Base-by-base conservation (phyloP, 371 early-diverging fungal genomes). In the Umbelopsis sp. region DNA sequence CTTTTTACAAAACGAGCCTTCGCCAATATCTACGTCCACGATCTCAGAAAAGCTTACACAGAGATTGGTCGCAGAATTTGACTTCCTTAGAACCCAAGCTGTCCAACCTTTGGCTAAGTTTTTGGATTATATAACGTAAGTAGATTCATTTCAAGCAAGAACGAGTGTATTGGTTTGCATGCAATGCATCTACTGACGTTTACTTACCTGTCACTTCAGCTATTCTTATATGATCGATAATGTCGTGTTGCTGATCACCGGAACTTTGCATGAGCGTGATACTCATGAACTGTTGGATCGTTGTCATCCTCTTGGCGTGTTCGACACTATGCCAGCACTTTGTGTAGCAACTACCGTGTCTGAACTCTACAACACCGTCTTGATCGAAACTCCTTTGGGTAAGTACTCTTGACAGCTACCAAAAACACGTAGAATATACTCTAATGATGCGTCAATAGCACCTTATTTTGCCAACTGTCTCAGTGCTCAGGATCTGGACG, bases 201-300 rank as follows among this genome's bases (percentile, higher is more conserved):
- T 9, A 22, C 29, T 14, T 5, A 18, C 11, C 50, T 32, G 69
- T 52, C 48, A 2, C 18, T 65, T 24, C 72, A 96, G 97, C n/a
- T 97, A 97, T 74, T 92, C 91, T 48, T 99, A 98, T 77, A 98
- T 98, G 99, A 99, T 99, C 71, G 99, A 99, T 82, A 99, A 99
- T 79, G 96, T 98, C 63, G 96, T 99, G 67, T 85, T 99, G 70
- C 80, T 99, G 46, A 97, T 99, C 71, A 97, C 98, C 2, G 99
- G 99, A 16, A 98, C 99, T 16, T 86, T 99, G 38, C 99, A 99
- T 73, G 96, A 97, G 79, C 92, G 98, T 71, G 99, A 98, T 84
- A 94, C 95, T n/a, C 92, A 93, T 75, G 98, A 99, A 72, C 80
- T 99, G 65, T 75, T 98, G 68, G 96, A 97, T 52, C 90, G 95